phyloP scores from a whole-genome alignment of 306 rosid species.

The Aeschynomene evenia region DNA sequence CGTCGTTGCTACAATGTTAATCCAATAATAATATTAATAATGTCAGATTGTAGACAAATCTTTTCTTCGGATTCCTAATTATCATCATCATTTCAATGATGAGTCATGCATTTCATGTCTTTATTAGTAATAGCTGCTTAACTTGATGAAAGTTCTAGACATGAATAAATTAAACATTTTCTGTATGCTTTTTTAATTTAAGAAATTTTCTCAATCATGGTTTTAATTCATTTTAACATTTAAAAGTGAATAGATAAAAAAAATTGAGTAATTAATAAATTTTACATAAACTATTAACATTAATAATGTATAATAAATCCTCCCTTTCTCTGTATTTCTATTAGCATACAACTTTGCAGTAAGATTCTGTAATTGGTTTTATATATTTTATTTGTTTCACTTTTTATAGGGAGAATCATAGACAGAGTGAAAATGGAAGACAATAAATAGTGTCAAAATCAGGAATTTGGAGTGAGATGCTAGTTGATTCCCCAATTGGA shows the following conservation, averaged over 20 bases:
- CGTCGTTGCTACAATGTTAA: not conserved
- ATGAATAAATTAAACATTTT: no score
- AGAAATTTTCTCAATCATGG: no score
- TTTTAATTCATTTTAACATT: no score
- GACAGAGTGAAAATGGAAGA: not conserved
- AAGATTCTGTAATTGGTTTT: no score
- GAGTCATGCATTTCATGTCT: not conserved
- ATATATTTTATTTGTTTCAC: no score
- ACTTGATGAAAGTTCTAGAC: not conserved
- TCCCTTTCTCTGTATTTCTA: no score
- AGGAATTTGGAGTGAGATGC: not conserved
- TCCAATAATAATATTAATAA: not conserved
- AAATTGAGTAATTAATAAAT: no score
- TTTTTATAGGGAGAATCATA: no score
- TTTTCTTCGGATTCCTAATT: slow-evolving; percentile 12
- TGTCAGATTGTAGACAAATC: not conserved
- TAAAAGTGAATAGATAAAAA: no score
- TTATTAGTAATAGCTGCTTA: no score
- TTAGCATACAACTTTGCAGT: not conserved
- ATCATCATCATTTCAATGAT: not conserved
- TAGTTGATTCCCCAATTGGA: not conserved
- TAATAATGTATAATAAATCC: no score
- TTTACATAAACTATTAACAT: no score
- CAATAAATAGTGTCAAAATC: not conserved
- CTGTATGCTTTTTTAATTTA: not conserved